These are phyloP conservation scores for Alternaria sp. DNA, from an alignment of 2,329 filamentous ascomycete genomes.

Conservation along the genomic window DNA sequence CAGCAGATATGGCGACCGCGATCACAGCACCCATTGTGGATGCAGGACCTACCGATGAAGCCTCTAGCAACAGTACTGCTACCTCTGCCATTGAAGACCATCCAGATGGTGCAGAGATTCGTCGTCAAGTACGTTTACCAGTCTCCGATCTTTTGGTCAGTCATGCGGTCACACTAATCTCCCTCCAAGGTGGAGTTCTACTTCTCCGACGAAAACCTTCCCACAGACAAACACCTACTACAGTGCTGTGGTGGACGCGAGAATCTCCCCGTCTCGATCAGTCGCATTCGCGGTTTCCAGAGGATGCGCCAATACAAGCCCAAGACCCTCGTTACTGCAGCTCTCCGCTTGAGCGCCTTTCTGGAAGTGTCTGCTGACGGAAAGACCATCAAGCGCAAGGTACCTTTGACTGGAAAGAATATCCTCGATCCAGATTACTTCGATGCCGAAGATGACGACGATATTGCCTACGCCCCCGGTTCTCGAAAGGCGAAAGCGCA, in stretches of 20 bases:
- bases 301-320: slow-evolving; percentile 58
- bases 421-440: slow-evolving; percentile 40
- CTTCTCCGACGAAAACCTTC: slow-evolving; percentile 60
- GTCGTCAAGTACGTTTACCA: slow-evolving; percentile 35
- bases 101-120: slow-evolving; percentile 39
- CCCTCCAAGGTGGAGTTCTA: slow-evolving; percentile 57
- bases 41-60: background rate
- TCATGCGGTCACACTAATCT: slow-evolving; percentile 4
- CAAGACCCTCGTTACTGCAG: slow-evolving; percentile 47
- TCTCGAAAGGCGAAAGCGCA: slow-evolving; percentile 5
- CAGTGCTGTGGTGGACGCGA: slow-evolving; percentile 51
- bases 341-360: slow-evolving; percentile 53
- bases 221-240: slow-evolving; percentile 54
- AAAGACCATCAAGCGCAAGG: slow-evolving; percentile 54
- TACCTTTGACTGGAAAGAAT: slow-evolving; percentile 48
- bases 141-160: background rate
- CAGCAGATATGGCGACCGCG: slow-evolving; percentile 9
- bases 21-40: background rate
- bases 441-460: slow-evolving; percentile 28
- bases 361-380: slow-evolving; percentile 54
- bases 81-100: slow-evolving; percentile 23
- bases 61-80: background rate
- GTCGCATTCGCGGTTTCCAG: slow-evolving; percentile 54
- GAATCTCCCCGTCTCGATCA: slow-evolving; percentile 55
- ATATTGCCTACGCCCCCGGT: slow-evolving; percentile 45